These are phyloP conservation scores for Phytophthora litchii DNA, from an alignment of 352 stramenopile species.

Conservation along the genomic window DNA sequence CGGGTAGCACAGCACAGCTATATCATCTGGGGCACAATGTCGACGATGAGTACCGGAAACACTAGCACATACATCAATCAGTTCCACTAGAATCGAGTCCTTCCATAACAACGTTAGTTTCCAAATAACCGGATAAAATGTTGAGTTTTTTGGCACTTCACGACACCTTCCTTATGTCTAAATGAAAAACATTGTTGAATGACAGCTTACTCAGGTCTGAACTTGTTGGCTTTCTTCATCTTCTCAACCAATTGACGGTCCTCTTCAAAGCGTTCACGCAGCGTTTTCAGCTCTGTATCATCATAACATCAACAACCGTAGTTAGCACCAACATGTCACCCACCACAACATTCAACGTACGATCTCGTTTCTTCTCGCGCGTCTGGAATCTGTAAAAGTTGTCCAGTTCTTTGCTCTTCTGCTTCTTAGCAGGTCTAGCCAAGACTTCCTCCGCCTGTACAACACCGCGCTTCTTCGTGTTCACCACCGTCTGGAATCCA, in stretches of 20 bases:
- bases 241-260: conserved; percentile 79
- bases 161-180: too few species aligned
- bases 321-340: conserved; percentile 6
- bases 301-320: conserved; percentile 11
- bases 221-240: conserved; percentile 84
- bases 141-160: too few species aligned
- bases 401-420: conserved; percentile 81
- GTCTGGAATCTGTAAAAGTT: conserved; percentile 91
- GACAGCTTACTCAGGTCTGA: conserved; percentile 70
- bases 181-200: not conserved
- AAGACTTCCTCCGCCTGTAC: conserved; percentile 57
- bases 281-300: conserved; percentile 72
- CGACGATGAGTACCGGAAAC: too few species aligned
- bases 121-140: too few species aligned
- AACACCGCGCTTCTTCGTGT: conserved; percentile 76
- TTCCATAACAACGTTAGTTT: too few species aligned
- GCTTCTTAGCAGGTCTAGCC: conserved; percentile 70
- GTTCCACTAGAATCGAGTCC: too few species aligned
- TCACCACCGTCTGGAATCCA: conserved; percentile 84
- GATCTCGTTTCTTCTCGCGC: conserved; percentile 84
- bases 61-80: too few species aligned
- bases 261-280: conserved; percentile 87
- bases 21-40: too few species aligned
- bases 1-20: too few species aligned
- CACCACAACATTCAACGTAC: conserved; percentile 46